Base-by-base conservation (phyloP, 768 basidiomycete genomes). In the Postia placenta region DNA sequence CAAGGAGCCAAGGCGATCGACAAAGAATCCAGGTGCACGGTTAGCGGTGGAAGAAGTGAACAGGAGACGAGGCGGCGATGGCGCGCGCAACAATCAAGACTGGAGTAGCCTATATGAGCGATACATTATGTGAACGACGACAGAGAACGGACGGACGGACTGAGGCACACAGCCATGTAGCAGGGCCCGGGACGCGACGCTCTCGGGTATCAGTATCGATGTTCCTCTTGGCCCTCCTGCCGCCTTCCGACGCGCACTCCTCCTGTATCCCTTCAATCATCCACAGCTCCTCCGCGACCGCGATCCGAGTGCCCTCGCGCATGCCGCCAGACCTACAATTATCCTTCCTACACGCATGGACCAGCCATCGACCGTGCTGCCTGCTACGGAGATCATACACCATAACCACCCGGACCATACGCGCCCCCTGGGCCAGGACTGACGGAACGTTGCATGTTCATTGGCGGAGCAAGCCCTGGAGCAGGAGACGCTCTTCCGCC, bases 391-490 rank as follows among this genome's bases (percentile, higher is more conserved):
- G 24, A 14, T 28, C 48, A 47, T 50, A 51, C 20, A 38, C 46
- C 55, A 40, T 53, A 55, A 17, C 42, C 51, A 27, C 17, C 26
- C 5, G 51, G 49, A 23, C 69, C 74, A 38, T 76, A 79, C 24
- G 68, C 78, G 4, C 64, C 54, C 45, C 72, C 68, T 2, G 78
- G 77, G 2, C 70, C 71, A 11, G 80, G 80, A 61, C 62, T 23
- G 64, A 65, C 25, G 70, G 73, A 12, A 62, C 65, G 19, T 42
- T 40, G 22, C 20, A 24, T 14, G 38, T 39, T 41, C 24, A 27
- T 26, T 6, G 47, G 23, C 37, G 28, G 38, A 23, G 39, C 47
- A 23, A 19, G 28, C 22, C 24, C 35, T 7, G 33, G 45, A 12
- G 23, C 45, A 3, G 45, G 45, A 14, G 45, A 36, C 27, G 5